Conservation (phyloP, 352 stramenopile species). For the Pythium aphanidermatum region DNA sequence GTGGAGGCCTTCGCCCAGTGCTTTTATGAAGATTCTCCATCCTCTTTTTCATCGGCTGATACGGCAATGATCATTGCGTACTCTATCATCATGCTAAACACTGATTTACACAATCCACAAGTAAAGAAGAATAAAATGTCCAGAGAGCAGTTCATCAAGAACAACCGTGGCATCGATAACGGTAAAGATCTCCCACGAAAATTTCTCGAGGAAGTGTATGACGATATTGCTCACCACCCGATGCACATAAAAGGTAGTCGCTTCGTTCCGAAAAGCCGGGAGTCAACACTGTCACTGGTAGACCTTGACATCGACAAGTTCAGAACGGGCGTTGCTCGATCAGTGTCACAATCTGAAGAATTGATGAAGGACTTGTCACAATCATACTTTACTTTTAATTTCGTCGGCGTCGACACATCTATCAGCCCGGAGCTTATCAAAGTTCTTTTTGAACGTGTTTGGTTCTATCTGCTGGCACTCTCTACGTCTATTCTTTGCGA, state of each 20-base stretch:
- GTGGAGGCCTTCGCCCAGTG: constrained; percentile 97
- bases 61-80: constrained; percentile 90
- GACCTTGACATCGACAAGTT: constrained; percentile 81
- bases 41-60: constrained; percentile 68
- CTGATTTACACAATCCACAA: constrained; percentile 85
- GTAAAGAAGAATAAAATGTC: constrained; percentile 97
- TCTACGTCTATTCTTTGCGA: constrained; percentile 81
- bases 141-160: constrained; percentile 96
- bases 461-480: constrained; percentile 91
- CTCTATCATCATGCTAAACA: constrained; percentile 91
- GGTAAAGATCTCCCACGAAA: constrained; percentile 85
- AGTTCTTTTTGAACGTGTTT: constrained; percentile 91
- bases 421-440: constrained; percentile 91
- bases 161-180: constrained; percentile 92
- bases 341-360: constrained; percentile 75
- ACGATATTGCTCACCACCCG: constrained; percentile 89
- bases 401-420: constrained; percentile 86
- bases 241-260: constrained; percentile 89
- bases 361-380: constrained; percentile 80
- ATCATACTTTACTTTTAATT: constrained; percentile 85
- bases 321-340: constrained; percentile 51
- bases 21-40: constrained; percentile 94
- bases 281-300: constrained; percentile 32
- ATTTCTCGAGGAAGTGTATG: constrained; percentile 95
- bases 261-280: constrained; percentile 40